Evolutionary conservation across 2,329 filamentous ascomycete species (phyloP).

Genomic region (Fusarium duplospermum): DNA sequence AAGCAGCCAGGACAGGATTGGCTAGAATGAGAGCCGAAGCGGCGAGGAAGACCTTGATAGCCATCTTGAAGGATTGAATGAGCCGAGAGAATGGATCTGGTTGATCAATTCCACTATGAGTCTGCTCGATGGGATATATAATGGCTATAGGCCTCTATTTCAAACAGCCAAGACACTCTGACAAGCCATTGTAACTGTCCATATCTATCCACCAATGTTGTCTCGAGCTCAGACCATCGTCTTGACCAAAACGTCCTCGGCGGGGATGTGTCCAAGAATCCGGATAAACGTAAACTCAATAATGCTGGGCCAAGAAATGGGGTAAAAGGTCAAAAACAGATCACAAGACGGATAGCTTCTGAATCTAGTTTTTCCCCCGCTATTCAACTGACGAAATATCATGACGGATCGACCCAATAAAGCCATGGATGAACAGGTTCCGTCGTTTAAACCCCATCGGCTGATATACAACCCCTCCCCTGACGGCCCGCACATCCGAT

Average conservation of each 20-base stretch:
- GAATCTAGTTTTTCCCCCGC: not conserved
- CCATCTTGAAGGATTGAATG: slow-evolving; percentile 2
- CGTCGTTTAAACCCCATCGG: not conserved
- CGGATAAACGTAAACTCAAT: not conserved
- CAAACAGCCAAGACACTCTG: not conserved
- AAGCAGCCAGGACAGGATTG: not conserved
- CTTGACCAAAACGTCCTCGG: not conserved
- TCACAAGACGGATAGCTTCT: not conserved
- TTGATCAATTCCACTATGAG: not conserved
- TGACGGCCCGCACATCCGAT: not conserved
- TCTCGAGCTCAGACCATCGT: not conserved
- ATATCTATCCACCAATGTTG: not conserved
- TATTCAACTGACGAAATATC: not conserved
- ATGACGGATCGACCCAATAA: not conserved
- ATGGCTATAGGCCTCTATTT: not conserved
- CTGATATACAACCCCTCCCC: not conserved
- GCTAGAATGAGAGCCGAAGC: slow-evolving; percentile 1
- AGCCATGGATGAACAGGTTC: slow-evolving; percentile 16
- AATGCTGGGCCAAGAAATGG: not conserved
- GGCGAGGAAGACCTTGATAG: not conserved
- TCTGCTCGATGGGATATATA: not conserved
- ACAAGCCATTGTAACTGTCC: not conserved
- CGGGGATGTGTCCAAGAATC: not conserved
- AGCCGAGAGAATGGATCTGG: not conserved
- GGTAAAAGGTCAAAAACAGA: not conserved